Base-by-base conservation (phyloP, 2,329 filamentous ascomycete species). In the Atkinsonella hypoxylon region DNA sequence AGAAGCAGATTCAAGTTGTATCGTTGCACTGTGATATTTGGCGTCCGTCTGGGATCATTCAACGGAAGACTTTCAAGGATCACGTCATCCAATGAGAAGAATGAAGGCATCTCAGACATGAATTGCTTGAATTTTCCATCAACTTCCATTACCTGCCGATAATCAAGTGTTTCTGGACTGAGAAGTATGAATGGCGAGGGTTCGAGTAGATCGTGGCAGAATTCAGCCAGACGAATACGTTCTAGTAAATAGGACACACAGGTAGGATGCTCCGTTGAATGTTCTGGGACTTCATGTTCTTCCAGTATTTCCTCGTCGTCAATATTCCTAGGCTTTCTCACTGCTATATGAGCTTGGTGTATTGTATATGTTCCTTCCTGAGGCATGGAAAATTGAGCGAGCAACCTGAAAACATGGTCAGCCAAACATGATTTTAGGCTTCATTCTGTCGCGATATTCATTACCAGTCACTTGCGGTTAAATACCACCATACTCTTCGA, bases 401-500 rank as follows among this genome's bases (percentile, higher is more conserved):
- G 53, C 54, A 71, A 61, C 60, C 67, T 70, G 32, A 8, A 9
- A 18, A 18, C 11, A n/a, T 43, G 2, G 39, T 41, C 39, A 41
- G 39, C n/a, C 20, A 49, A 17, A 15, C 34, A 47, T 31, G 41
- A 15, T 15, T 12, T 9, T 15, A 15, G 34, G 34, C 34, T 36
- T 36, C 9, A 36, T 36, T 36, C 34, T 12, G 15, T 11, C 22
- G 13, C 17, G 20, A 30, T 8, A 12, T 15, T 2, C 44, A 60
- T 55, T 52, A 68, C 70, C 67, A 71, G 53, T 73, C 69, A 4
- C 64, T 67, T 1, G 65, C 59, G 10, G 62, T 62, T 6, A 73
- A 58, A 53, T 71, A 69, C 70, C 70, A 73, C 71, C 70, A 73
- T 3, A 71, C 55, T 44, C 71, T 61, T 17, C 70, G 59, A 40